These are phyloP conservation scores for Lophium mytilinum DNA, from an alignment of 495 filamentous ascomycete genomes.

Conservation along the genomic window DNA sequence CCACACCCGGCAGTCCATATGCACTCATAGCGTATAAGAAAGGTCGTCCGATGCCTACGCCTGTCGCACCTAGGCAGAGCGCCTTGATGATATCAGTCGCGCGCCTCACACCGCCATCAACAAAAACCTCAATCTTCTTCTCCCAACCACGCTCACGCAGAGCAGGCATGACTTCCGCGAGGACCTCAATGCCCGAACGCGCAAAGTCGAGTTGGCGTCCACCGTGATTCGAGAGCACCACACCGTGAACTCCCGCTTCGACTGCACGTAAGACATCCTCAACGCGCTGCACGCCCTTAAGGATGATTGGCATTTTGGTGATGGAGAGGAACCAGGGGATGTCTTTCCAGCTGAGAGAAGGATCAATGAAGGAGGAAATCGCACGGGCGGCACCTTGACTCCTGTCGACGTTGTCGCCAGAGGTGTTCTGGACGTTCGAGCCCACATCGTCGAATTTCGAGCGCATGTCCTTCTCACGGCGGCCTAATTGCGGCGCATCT, in stretches of 20 bases:
- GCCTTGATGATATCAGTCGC: conserved; percentile 96
- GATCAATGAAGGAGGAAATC: conserved; percentile 96
- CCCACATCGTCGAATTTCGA: conserved; percentile 83
- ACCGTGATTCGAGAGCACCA: conserved; percentile 95
- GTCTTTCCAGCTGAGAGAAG: conserved; percentile 80
- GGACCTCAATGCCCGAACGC: conserved; percentile 81
- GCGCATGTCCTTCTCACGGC: conserved; percentile 93
- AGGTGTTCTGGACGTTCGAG: conserved; percentile 64
- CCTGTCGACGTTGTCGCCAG: conserved; percentile 62
- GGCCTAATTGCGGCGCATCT: conserved; percentile 89
- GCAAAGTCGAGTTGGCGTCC: conserved; percentile 95
- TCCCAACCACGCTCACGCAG: conserved; percentile 75
- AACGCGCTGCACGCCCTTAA: conserved; percentile 94
- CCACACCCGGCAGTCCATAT: conserved; percentile 81
- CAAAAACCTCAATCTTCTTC: conserved; percentile 77
- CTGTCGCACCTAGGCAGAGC: conserved; percentile 83
- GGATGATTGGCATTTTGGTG: conserved; percentile 92
- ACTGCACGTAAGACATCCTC: conserved; percentile 87
- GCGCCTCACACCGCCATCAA: conserved; percentile 85
- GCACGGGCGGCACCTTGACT: conserved; percentile 86
- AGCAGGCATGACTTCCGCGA: conserved; percentile 94
- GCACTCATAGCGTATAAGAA: conserved; percentile 95
- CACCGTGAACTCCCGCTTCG: conserved; percentile 77
- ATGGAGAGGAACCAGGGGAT: conserved; percentile 90
- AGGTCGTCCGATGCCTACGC: conserved; percentile 88